These are phyloP conservation scores for Alloteropsis semialata DNA, from an alignment of 176 grass and related monocot genomes.

Conservation along the genomic window DNA sequence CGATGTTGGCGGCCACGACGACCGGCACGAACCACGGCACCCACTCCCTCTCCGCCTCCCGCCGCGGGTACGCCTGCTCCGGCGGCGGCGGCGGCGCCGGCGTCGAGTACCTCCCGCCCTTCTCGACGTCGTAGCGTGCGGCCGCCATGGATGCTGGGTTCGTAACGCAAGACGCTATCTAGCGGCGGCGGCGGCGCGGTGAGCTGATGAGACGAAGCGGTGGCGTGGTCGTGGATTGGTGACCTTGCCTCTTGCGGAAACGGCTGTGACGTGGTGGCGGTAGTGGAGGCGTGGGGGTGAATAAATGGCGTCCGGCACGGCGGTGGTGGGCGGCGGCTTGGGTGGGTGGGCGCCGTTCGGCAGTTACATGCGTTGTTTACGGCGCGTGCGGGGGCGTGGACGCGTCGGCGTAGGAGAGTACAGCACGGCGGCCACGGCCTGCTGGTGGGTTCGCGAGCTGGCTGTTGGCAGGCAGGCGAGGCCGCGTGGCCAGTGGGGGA, in stretches of 20 bases:
- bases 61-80: slow-evolving; percentile 18
- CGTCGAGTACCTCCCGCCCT: background rate
- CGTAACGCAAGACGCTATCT: background rate
- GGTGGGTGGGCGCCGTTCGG: background rate
- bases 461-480: background rate
- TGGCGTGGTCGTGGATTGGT: too few relatives aligned
- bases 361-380: slow-evolving; percentile 37
- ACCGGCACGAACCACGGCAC: slow-evolving; percentile 76
- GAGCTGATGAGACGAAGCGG: too few relatives aligned
- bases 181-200: too few relatives aligned
- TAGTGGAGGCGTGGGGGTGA: background rate
- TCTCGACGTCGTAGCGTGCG: slow-evolving; percentile 62
- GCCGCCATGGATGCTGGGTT: background rate
- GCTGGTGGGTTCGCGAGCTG: background rate
- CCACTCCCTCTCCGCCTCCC: slow-evolving; percentile 62
- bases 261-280: background rate
- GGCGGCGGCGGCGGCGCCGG: too few relatives aligned
- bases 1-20: slow-evolving; percentile 65
- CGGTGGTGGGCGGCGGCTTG: background rate
- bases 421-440: background rate
- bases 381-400: slow-evolving; percentile 7
- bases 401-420: too few relatives aligned
- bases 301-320: slow-evolving; percentile 15
- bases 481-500: background rate
- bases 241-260: too few relatives aligned